Conservation (phyloP, 441 rosid species). For the Euphorbia neoarborescens region DNA sequence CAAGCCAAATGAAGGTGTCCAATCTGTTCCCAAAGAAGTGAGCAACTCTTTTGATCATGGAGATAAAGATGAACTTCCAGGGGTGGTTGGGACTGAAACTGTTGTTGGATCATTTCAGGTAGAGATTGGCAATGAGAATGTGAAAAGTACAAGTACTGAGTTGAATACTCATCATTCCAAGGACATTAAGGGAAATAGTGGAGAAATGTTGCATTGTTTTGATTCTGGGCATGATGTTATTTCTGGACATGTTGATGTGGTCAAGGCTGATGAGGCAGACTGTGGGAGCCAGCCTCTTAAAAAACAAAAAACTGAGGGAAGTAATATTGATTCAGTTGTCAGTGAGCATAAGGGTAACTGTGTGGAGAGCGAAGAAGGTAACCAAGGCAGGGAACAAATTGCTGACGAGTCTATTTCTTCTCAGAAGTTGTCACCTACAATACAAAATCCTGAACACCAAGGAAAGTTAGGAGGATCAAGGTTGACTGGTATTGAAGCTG, state of each 20-base stretch:
- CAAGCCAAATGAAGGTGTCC: constrained; percentile 21
- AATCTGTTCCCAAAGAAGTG: constrained; percentile 22
- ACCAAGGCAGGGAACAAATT: constrained; percentile 23
- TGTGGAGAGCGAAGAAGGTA: constrained; percentile 24
- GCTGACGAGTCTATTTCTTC: constrained; percentile 19
- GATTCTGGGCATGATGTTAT: constrained; percentile 22
- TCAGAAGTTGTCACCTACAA: constrained; percentile 20
- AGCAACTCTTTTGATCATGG: constrained; percentile 19
- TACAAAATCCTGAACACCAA: constrained; percentile 29
- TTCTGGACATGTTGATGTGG: constrained; percentile 29
- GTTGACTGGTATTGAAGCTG: constrained; percentile 31
- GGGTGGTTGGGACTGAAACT: constrained; percentile 27
- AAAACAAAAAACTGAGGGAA: constrained; percentile 26
- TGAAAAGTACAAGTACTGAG: constrained; percentile 26
- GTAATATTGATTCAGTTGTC: constrained; percentile 29
- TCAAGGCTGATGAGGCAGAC: constrained; percentile 27
- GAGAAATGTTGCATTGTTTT: constrained; percentile 23
- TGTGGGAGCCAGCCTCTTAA: constrained; percentile 19
- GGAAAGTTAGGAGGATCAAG: constrained; percentile 30
- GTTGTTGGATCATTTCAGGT: constrained; percentile 28
- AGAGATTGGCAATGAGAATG: constrained; percentile 26
- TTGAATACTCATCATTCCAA: constrained; percentile 22
- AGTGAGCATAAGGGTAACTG: constrained; percentile 27
- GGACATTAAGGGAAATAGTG: constrained; percentile 23
- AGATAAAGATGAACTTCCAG: constrained; percentile 26